These are phyloP conservation scores for Colletotrichum sp. DNA, from an alignment of 2,329 filamentous ascomycete species.

Conservation along the genomic window DNA sequence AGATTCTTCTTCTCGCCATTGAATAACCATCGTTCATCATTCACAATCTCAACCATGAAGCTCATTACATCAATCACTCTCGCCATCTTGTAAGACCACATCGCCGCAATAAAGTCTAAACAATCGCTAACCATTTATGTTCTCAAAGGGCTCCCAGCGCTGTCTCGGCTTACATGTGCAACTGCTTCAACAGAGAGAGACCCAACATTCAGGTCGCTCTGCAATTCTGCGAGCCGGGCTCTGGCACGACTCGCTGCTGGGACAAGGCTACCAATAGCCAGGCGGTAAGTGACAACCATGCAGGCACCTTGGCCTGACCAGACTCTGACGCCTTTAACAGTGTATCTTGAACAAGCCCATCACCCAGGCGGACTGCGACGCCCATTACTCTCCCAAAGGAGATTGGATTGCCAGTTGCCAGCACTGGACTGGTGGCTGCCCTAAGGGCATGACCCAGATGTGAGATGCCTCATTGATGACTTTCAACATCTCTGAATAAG, in stretches of 20 bases:
- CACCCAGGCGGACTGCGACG: neutral
- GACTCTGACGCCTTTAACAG: neutral
- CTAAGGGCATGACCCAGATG: neutral
- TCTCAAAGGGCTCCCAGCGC: neutral
- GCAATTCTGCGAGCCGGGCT: neutral
- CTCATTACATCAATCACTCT: neutral
- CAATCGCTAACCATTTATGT: neutral
- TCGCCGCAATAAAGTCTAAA: fast-evolving
- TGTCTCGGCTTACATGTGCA: neutral
- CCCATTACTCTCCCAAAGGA: neutral
- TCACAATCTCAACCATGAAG: neutral
- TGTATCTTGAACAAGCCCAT: neutral
- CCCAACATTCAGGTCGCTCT: neutral
- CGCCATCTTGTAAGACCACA: neutral
- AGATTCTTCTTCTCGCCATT: neutral
- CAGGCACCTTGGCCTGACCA: neutral
- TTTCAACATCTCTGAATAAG: neutral
- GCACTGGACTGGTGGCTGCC: neutral
- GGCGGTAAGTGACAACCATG: neutral
- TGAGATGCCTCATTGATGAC: neutral
- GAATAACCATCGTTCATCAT: neutral
- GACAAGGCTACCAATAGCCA: neutral
- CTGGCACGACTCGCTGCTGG: neutral
- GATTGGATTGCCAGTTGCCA: neutral
- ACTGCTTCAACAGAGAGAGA: neutral